These are phyloP conservation scores for Solanum bulbocastanum DNA, from an alignment of 257 asterid species.

Conservation along the genomic window DNA sequence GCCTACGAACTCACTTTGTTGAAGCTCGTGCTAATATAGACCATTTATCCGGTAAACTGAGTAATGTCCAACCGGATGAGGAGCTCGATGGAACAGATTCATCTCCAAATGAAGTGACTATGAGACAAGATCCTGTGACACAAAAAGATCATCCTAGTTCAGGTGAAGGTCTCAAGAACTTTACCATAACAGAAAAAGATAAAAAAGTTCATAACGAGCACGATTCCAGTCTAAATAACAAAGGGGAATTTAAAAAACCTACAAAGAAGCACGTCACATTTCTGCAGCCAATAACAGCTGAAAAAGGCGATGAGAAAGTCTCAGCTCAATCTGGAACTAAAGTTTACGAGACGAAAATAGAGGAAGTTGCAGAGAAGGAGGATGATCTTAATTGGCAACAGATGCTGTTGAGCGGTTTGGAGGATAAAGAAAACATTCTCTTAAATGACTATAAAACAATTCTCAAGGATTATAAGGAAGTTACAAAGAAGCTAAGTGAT, in stretches of 20 bases:
- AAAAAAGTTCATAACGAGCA: background rate
- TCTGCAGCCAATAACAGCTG: conserved; percentile 2
- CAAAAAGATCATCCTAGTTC: background rate
- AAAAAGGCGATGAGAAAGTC: conserved; percentile 1
- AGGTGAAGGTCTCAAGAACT: background rate
- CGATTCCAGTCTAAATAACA: background rate
- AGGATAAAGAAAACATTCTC: conserved; percentile 66
- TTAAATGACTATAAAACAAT: conserved; percentile 60
- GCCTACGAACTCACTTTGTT: conserved; percentile 40
- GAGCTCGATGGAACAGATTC: conserved; percentile 25
- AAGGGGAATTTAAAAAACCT: background rate
- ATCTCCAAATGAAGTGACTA: background rate
- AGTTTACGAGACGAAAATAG: conserved; percentile 1
- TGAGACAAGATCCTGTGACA: background rate
- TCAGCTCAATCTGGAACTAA: background rate
- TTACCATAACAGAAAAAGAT: background rate
- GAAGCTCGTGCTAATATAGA: conserved; percentile 45
- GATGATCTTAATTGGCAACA: conserved; percentile 58
- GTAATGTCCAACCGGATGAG: conserved; percentile 47
- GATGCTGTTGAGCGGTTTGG: conserved; percentile 58
- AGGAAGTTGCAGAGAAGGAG: conserved; percentile 13
- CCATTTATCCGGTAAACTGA: conserved; percentile 47
- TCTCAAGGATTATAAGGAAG: conserved; percentile 70
- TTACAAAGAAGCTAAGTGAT: conserved; percentile 55
- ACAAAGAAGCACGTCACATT: background rate